Evolutionary conservation across 2,329 filamentous ascomycete species (phyloP).

Genomic region (Aspergillus felis): DNA sequence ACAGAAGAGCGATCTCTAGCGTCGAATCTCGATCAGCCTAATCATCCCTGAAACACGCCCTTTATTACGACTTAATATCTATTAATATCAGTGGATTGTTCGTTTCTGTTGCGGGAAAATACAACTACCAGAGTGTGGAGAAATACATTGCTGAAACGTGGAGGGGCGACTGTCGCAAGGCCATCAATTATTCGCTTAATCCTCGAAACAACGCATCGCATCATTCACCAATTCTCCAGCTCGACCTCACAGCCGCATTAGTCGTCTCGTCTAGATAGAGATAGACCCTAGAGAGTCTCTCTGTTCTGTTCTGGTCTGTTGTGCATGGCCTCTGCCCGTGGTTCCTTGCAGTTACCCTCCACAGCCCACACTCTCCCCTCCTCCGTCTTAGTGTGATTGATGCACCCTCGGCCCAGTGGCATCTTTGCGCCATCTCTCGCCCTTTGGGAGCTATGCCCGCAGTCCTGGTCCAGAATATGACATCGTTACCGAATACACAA

Average conservation of each 20-base stretch:
- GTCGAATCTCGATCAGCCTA: slow-evolving; percentile 9
- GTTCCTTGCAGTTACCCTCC: not conserved
- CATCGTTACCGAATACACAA: slow-evolving; percentile 30
- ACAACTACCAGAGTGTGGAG: slow-evolving; percentile 13
- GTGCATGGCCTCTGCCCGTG: not conserved
- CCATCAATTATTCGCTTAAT: not conserved
- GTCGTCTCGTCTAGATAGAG: not conserved
- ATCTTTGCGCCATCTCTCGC: slow-evolving; percentile 16
- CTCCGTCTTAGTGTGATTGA: slow-evolving; percentile 16
- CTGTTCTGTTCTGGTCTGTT: not conserved
- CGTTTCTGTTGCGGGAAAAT: not conserved
- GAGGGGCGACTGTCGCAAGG: not conserved
- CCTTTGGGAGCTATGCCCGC: slow-evolving; percentile 36
- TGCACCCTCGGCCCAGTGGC: slow-evolving; percentile 21
- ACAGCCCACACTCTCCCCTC: not conserved
- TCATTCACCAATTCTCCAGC: not conserved
- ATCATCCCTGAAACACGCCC: slow-evolving; percentile 14
- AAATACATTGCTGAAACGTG: slow-evolving; percentile 14
- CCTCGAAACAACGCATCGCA: slow-evolving; percentile 2
- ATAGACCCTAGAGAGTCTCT: not conserved
- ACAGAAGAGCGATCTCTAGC: slow-evolving; percentile 3
- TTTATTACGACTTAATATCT: not conserved
- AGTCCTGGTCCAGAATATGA: slow-evolving; percentile 29
- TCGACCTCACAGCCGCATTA: not conserved
- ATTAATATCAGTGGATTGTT: not conserved